Base-by-base conservation (phyloP, 108 stramenopile species). In the Fistulifera solaris region DNA sequence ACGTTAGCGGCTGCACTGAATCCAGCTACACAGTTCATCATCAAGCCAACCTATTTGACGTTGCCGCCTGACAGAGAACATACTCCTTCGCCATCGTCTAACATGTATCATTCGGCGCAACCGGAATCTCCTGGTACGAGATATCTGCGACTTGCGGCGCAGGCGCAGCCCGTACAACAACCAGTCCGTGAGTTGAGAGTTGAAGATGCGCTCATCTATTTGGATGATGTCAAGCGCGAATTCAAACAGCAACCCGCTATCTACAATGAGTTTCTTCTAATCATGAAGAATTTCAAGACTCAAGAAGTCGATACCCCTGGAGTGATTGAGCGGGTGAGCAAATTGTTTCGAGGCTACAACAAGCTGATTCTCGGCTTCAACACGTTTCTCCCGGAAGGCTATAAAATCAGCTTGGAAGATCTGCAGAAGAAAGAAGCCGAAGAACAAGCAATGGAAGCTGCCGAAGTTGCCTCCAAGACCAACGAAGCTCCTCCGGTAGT, bases 301-400 rank as follows among this genome's bases (percentile, higher is more conserved):
- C 87, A 91, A 63, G 82, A 90, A 45, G 95, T 99, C 49, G 93
- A 98, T 70, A 99, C 99, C 2, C 99, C 99, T 19, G 97, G 97
- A 16, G 97, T 99, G 2, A 99, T 99, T 60, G 77, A 83, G 13
- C 76, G 90, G 7, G 99, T 99, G 0, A 88, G 90, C 23, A 81
- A 76, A 48, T 84, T 99, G 24, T 98, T 99, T 71, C 94, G 89
- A 38, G 99, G 99, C 14, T 94, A 99, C 63, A 84, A 85, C 51
- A 83, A 87, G 40, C 77, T 99, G 27, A 96, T 98, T 25, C 70
- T 98, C 45, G 95, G 97, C 5, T 99, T 98, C 75, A 98, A 99
- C 72, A 97, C 96, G 0, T 99, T 99, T 62, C 59, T 99, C n/a
- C 99, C 99, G 0, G 96, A 98, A 52, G 99, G 97, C n/a, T 99